Evolutionary conservation across 441 rosid genomes (phyloP), one percentile per base, ranked within the genome.

Genomic region (Erodium trifolium): DNA sequence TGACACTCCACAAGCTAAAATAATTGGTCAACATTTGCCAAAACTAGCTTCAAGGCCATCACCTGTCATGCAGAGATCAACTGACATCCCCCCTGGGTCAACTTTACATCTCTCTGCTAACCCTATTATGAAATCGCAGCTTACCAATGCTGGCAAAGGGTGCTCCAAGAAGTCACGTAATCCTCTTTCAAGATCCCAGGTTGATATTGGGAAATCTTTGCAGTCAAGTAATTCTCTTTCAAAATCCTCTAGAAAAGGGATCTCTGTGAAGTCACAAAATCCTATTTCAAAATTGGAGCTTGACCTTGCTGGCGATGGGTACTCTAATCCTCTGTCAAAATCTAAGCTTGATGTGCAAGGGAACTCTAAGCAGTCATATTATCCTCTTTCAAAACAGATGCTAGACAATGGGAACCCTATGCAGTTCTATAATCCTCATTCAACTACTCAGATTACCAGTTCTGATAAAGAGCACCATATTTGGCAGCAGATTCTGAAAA

Each of bases 401-500:
- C 1, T 23, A 19, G 64, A 60, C 34, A 31, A 31, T 1, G 34
- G 34, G 51, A 65, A 17, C 14, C 64, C 35, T 34, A n/a, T 7
- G 41, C 74, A 62, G 55, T 63, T 37, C 41, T 37, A 37, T 37
- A 37, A 37, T 37, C 41, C 41, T 37, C 41, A 4, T 37, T 37
- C 41, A 37, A 6, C 41, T 4, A 4, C 41, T 6, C 41, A 37
- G 41, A 37, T 37, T 37, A 6, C 2, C 41, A 37, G 6, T 37
- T 37, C 8, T 2, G 41, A 37, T 6, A 37, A 6, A 37, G 41
- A 8, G 41, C 6, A 37, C 41, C 41, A 37, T 37, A 37, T 37
- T 31, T 31, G 63, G 68, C 65, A 67, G 43, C 71, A 60, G 59
- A 37, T 35, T 49, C 35, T 43, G 63, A 10, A 63, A n/a, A 70